Percentiles rank a stretch among this genome's conserved stretches.
These are phyloP conservation scores for Psilocybe subaeruginosa DNA, from an alignment of 768 basidiomycete genomes.

Conservation along the genomic window DNA sequence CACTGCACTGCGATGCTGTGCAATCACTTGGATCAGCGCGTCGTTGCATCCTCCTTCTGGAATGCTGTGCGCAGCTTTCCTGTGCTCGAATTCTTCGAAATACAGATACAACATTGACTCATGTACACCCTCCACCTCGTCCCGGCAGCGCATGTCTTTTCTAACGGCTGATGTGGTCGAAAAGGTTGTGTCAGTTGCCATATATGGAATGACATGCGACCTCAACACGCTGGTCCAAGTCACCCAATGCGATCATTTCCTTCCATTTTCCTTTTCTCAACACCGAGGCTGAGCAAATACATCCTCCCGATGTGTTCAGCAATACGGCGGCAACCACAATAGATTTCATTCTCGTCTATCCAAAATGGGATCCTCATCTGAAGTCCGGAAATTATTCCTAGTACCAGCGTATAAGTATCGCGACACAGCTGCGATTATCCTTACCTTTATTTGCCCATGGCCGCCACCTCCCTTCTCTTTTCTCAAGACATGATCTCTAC, in stretches of 20 bases:
- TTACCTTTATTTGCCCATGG: conserved; percentile 18
- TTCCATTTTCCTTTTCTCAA: conserved; percentile 29
- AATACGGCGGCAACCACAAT: conserved; percentile 22
- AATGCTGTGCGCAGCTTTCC: conserved; percentile 18
- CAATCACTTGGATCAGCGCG: background rate
- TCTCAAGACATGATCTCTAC: conserved; percentile 23
- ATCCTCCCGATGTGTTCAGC: conserved; percentile 17
- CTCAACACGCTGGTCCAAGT: conserved; percentile 20
- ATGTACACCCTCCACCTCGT: conserved; percentile 14
- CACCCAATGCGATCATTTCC: conserved; percentile 17
- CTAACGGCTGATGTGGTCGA: conserved; percentile 5
- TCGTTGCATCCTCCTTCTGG: conserved; percentile 7
- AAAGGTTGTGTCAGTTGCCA: conserved; percentile 11
- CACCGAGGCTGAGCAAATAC: conserved; percentile 29
- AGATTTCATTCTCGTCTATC: conserved; percentile 22
- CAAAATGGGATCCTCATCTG: conserved; percentile 19
- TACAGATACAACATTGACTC: conserved; percentile 15
- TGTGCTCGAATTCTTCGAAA: conserved; percentile 21
- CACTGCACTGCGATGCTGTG: conserved; percentile 15
- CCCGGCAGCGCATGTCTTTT: conserved; percentile 17
- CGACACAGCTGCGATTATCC: conserved; percentile 15
- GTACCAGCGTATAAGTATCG: conserved; percentile 30
- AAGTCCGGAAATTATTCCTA: conserved; percentile 26
- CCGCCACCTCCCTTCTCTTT: conserved; percentile 22
- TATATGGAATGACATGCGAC: conserved; percentile 19